Evolutionary conservation across 2,329 filamentous ascomycete species (phyloP).

Genomic region (Cyphellophora europaea): DNA sequence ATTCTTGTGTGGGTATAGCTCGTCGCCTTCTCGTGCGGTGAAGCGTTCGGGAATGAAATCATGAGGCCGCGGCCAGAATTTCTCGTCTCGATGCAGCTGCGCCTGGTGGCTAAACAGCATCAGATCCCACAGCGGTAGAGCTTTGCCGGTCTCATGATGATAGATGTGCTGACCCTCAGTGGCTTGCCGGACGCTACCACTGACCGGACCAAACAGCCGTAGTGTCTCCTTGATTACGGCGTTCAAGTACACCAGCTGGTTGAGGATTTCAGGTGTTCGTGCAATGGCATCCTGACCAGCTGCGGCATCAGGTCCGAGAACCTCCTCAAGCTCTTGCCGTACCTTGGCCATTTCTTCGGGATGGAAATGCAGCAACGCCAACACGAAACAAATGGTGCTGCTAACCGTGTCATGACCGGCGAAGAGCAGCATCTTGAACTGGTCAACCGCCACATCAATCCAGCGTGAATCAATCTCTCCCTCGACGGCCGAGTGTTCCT

Average conservation of each 20-base stretch:
- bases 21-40: slow-evolving; percentile 28
- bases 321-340: slow-evolving; percentile 40
- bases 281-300: slow-evolving; percentile 20
- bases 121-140: slow-evolving; percentile 8
- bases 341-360: slow-evolving; percentile 25
- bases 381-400: slow-evolving; percentile 21
- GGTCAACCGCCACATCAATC: slow-evolving; percentile 13
- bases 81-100: slow-evolving; percentile 26
- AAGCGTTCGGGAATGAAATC: slow-evolving; percentile 42
- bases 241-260: slow-evolving; percentile 40
- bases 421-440: slow-evolving; percentile 20
- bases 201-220: slow-evolving; percentile 36
- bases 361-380: slow-evolving; percentile 23
- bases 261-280: slow-evolving; percentile 33
- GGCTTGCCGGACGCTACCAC: slow-evolving; percentile 9
- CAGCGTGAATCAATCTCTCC: slow-evolving; percentile 6
- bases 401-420: slow-evolving; percentile 20
- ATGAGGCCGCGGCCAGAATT: slow-evolving; percentile 32
- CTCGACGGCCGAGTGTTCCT: slow-evolving; percentile 18
- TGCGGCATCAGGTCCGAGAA: slow-evolving; percentile 39
- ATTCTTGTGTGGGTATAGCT: slow-evolving; percentile 30
- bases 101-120: slow-evolving; percentile 7
- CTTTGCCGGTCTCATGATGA: slow-evolving; percentile 8
- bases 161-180: slow-evolving; percentile 2
- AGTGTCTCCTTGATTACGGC: slow-evolving; percentile 46